Evolutionary conservation across 495 filamentous ascomycete species (phyloP).

Genomic region (Trichocladium antarcticum): DNA sequence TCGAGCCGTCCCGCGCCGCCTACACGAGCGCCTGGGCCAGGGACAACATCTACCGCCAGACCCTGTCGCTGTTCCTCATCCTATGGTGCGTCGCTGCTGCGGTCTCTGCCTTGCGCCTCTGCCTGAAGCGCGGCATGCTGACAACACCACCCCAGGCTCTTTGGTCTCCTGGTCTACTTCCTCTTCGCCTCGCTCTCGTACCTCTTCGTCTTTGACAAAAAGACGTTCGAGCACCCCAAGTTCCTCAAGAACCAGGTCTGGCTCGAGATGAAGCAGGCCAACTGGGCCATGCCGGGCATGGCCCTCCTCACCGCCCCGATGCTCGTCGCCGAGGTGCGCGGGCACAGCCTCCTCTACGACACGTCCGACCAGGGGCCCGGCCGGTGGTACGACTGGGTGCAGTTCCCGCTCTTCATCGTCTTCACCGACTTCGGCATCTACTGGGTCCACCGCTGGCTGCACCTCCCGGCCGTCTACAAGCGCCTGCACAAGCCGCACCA

Average conservation of each 20-base stretch:
- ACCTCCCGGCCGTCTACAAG: constrained; percentile 78
- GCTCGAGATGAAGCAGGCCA: constrained; percentile 75
- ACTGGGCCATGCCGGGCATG: constrained; percentile 67
- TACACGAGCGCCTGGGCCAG: constrained; percentile 71
- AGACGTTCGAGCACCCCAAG: constrained; percentile 79
- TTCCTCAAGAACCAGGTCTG: constrained; percentile 89
- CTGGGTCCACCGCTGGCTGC: constrained; percentile 84
- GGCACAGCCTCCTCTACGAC: constrained; percentile 83
- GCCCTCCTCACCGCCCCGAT: constrained; percentile 71
- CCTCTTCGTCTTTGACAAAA: constrained; percentile 87
- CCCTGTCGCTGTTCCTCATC: constrained; percentile 64
- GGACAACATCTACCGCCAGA: constrained; percentile 72
- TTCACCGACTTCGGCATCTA: constrained; percentile 95
- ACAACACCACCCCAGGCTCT: background rate
- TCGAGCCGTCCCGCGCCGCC: constrained; percentile 65
- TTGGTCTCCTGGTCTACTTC: constrained; percentile 61
- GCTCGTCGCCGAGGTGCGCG: constrained; percentile 74
- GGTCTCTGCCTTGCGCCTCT: background rate
- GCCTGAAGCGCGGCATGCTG: background rate
- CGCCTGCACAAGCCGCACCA: constrained; percentile 91
- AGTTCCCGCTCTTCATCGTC: constrained; percentile 83
- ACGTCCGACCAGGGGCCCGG: constrained; percentile 58
- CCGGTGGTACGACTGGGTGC: constrained; percentile 64
- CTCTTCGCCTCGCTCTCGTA: constrained; percentile 74
- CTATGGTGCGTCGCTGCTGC: constrained; percentile 57